phyloP scores from a whole-genome alignment of 2,329 filamentous ascomycete genomes.

The Beauveria rudraprayagi region DNA sequence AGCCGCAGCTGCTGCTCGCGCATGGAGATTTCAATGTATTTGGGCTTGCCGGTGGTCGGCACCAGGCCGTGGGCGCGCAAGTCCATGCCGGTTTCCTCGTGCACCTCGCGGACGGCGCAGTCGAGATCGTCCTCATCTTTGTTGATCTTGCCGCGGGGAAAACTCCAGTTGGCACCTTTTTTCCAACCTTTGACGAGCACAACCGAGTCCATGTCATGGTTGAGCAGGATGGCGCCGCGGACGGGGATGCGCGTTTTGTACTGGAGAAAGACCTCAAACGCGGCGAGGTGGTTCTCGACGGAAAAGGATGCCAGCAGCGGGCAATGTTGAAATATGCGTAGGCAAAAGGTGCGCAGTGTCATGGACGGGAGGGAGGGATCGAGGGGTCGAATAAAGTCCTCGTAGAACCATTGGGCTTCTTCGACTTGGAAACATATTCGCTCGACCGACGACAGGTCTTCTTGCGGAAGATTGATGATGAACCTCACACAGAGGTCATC shows the following conservation, averaged over 20 bases:
- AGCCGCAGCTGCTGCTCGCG: slow-evolving; percentile 86
- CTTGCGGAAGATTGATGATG: slow-evolving; percentile 89
- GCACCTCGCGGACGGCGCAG: slow-evolving; percentile 89
- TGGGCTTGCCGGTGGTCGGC: slow-evolving; percentile 60
- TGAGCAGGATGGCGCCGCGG: slow-evolving; percentile 86
- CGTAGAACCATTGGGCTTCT: slow-evolving; percentile 99
- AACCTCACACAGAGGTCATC: slow-evolving; percentile 98
- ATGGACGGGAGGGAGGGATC: slow-evolving; percentile 80
- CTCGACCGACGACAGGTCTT: slow-evolving; percentile 82
- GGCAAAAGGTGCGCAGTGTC: slow-evolving; percentile 74
- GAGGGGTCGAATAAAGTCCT: slow-evolving; percentile 92
- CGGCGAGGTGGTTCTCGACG: slow-evolving; percentile 66
- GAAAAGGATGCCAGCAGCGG: slow-evolving; percentile 79
- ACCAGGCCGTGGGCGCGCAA: slow-evolving; percentile 69
- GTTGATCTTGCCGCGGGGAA: slow-evolving; percentile 95
- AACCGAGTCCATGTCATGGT: slow-evolving; percentile 87
- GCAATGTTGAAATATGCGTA: slow-evolving; percentile 89
- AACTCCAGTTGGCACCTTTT: slow-evolving; percentile 93
- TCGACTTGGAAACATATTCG: slow-evolving; percentile 98
- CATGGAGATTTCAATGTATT: slow-evolving; percentile 84
- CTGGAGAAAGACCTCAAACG: slow-evolving; percentile 83
- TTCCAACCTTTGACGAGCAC: slow-evolving; percentile 97
- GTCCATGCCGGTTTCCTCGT: slow-evolving; percentile 92
- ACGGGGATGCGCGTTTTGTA: slow-evolving; percentile 96
- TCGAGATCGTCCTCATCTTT: slow-evolving; percentile 91